Base-by-base conservation (phyloP, 306 rosid genomes). In the Astragalus glycyphyllos region DNA sequence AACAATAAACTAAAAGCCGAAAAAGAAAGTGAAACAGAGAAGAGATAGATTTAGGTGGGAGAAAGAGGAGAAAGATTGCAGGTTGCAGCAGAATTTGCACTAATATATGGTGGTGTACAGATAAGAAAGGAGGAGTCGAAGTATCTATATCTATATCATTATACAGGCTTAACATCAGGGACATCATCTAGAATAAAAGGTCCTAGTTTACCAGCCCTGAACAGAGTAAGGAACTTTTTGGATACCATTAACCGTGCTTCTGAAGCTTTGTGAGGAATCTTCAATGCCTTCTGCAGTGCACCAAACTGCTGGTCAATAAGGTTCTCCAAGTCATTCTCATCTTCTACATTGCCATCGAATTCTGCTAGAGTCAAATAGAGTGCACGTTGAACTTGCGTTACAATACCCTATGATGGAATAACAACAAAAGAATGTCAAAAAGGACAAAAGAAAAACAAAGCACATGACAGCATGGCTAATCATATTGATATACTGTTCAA, bases 131-230 rank as follows among this genome's bases (percentile, higher is more conserved):
- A n/a, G 16, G 51, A 57, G 23, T 45, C 37, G 1, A 34, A 3
- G 1, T 11, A n/a, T n/a, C n/a, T n/a, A n/a, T n/a, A n/a, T 68
- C 9, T 14, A 51, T 13, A 70, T 58, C 12, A 57, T 11, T 79
- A 42, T 12, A 29, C 65, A 44, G 70, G 54, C 6, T 64, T n/a
- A 37, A 64, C 58, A 45, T 50, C 74, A 0, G 96, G 97, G 53
- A 90, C 98, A 60, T 92, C 96, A 76, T 92, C 98, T 12, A 92
- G 96, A 78, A 90, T 85, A 59, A 88, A 90, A 61, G 97, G 88
- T 65, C 98, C 93, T 54, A 92, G 86, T 73, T 90, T 92, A 47
- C 98, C 97, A 0, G 84, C 67, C 79, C 97, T 86, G 73, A 90
- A 92, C 49, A 92, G 79, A 26, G 93, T 84, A 41, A 92, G 93